Conservation (phyloP, 352 stramenopile genomes). For the Phytophthora niederhauseri region DNA sequence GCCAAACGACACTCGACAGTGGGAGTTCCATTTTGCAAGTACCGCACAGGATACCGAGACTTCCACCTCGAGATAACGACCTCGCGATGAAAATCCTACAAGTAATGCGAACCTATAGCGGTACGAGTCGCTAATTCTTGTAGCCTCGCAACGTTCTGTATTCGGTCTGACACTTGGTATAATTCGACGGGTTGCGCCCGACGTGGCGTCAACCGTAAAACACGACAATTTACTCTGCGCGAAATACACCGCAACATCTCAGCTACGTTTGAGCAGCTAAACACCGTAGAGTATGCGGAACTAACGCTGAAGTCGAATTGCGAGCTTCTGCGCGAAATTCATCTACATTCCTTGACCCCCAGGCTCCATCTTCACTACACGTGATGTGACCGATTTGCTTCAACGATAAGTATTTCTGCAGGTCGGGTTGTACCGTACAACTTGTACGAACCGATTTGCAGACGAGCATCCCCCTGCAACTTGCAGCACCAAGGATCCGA, state of each 20-base stretch:
- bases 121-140: background rate
- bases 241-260: background rate
- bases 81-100: background rate
- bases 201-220: background rate
- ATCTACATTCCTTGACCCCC: background rate
- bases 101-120: background rate
- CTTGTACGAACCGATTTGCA: no score
- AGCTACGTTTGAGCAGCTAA: background rate
- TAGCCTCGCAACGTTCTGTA: background rate
- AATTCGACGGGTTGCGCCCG: background rate
- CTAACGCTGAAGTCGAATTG: background rate
- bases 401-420: background rate
- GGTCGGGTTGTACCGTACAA: no score
- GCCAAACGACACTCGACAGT: slow-evolving; percentile 12
- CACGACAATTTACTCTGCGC: no score
- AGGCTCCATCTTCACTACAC: no score
- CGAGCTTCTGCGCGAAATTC: background rate
- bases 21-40: background rate
- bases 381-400: background rate
- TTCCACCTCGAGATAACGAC: slow-evolving; percentile 11
- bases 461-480: slow-evolving; percentile 1
- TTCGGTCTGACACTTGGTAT: background rate
- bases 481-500: background rate
- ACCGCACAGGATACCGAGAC: background rate
- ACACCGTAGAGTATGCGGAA: background rate